Base-by-base conservation (phyloP, 2,329 filamentous ascomycete genomes). In the Fusarium sp. region DNA sequence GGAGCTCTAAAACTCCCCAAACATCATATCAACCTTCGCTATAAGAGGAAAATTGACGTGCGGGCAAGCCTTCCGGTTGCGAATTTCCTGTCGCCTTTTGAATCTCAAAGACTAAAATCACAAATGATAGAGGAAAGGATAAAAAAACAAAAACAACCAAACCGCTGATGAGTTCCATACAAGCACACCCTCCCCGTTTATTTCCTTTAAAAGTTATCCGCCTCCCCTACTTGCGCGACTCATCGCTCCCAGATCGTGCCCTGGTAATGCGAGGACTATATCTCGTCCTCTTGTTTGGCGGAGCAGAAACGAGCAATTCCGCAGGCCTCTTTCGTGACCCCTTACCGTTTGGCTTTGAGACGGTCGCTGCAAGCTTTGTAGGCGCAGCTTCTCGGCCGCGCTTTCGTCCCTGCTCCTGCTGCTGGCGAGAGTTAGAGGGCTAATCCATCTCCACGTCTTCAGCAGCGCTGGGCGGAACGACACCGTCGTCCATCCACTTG, bases 401-500 rank as follows among this genome's bases (percentile, higher is more conserved):
- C 46, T 49, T 38, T 33, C 52, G 58, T 56, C 53, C 62, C 47
- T 33, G 19, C 33, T 58, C 71, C 43, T 71, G 47, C 59, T 62
- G 65, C 53, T 66, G 44, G 38, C 25, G 49, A 47, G 53, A 58
- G 46, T 38, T 62, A 40, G 65, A 61, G 67, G 38, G 64, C 72
- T 77, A 81, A 58, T 80, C 75, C 79, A 81, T 81, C 19, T 81
- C 80, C 40, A 78, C 74, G 53, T 82, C 81, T 32, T 78, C 79
- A 50, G 78, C 64, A 44, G 80, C 79, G 58, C 78, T 76, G 25
- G 79, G 79, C 7, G 85, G 85, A 30, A 79, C 74, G 43, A 85
- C 71, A 19, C 86, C 88, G 32, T 89, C 86, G 49, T 86, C 84
- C 75, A 86, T 82, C 86, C 88, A 90, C 66, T 82, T 85, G 73